Evolutionary conservation across 768 basidiomycete genomes (phyloP), one percentile per base, ranked within the genome.

Genomic region (Galerina marginata): DNA sequence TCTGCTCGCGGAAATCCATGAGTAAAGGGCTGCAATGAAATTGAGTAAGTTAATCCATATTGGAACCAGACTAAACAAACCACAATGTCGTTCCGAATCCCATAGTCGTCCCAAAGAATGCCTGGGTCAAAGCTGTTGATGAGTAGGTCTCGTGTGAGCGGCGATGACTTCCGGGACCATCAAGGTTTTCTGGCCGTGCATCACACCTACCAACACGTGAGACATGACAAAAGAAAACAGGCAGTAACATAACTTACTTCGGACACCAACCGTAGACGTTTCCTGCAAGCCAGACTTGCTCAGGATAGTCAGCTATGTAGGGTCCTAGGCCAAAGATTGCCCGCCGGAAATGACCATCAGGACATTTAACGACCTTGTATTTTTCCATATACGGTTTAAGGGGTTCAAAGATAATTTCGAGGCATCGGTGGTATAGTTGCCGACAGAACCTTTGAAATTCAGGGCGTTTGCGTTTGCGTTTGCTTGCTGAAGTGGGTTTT

Each of bases 301-400:
- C 77, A 0, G 76, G 78, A 60, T 78, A 79, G 43, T 79, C 76
- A 0, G 75, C 74, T 36, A 77, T 75, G 53, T 71, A 74, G 2
- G 75, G 73, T 0, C 72, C 74, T 6, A 77, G 58, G 5, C 62
- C 58, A 54, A 64, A 79, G 4, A 76, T 68, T 0, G 58, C 69
- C 2, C 66, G 63, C 1, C 69, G 67, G 56, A 65, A 75, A 54
- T 76, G 73, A 0, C 74, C 74, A 66, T 78, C 73, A 0, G 74
- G 69, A 49, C 73, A 79, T 0, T 46, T 49, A 6, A 72, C 16
- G 12, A 75, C 62, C 12, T 64, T 61, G 0, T 67, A 69, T 2
- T 11, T 58, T 2, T 33, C 48, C 73, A 72, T 73, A 4, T 60
- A 55, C 0, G 60, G 37, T n/a, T 50, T 58, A 1, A 71, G 58